Base-by-base conservation (phyloP, 2,329 filamentous ascomycete genomes). In the Parascedosporium putredinis region DNA sequence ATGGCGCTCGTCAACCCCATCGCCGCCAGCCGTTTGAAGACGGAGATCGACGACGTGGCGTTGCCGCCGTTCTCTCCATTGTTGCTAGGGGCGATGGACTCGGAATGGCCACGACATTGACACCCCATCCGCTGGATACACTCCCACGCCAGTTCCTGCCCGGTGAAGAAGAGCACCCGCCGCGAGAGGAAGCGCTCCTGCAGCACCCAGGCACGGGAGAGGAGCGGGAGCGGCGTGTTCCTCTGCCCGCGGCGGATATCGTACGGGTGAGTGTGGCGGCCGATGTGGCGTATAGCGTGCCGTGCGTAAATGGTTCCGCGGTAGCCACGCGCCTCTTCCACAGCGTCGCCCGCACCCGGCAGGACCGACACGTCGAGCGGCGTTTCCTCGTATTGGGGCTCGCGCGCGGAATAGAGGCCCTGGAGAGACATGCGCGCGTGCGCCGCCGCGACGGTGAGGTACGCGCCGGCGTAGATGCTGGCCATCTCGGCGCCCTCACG, bases 401-500 rank as follows among this genome's bases (percentile, higher is more conserved):
- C 12, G 12, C 27, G 27, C n/a, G 27, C 12, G 12, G 27, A 31
- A 31, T 31, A 31, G 12, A 31, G 27, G 12, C 27, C 27, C 12
- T 6, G 6, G 6, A 6, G 6, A 6, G 27, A 31, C 7, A 7
- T 12, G 6, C 27, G 6, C 33, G 47, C 8, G 50, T 31, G 5
- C 12, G 27, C 27, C 7, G 53, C 51, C 20, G 49, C 50, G 20
- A 54, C 25, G 1, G 38, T 54, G 4, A 53, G 23, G 1, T 24
- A 43, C 1, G 49, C 50, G n/a, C 51, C 47, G n/a, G 44, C 36
- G 33, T 55, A 55, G 2, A 55, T 45, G 3, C 24, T 14, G 10
- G 48, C 52, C 55, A 56, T 56, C 24, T 34, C 47, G 2, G 47
- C 20, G 0, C 52, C 50, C 52, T 58, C 53, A 1, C 16, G 20